Percentiles rank a stretch among this genome's conserved stretches.
These are phyloP conservation scores for Helicostylum pulchrum DNA, from an alignment of 192 early-diverging fungal species.

Conservation along the genomic window DNA sequence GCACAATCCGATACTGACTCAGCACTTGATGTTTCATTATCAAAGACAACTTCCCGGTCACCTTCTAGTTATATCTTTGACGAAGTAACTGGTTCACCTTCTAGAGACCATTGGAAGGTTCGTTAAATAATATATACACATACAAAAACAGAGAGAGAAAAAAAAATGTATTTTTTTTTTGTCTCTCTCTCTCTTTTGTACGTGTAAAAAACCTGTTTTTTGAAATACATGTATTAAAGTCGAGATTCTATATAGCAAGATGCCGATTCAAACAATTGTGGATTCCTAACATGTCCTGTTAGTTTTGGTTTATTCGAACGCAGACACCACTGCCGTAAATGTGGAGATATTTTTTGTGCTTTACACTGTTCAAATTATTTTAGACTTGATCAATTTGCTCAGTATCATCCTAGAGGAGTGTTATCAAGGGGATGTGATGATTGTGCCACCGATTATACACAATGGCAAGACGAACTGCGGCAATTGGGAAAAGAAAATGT, in stretches of 20 bases:
- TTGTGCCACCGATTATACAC: conserved; percentile 24
- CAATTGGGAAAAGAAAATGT: conserved; percentile 1
- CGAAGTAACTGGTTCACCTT: conserved; percentile 14
- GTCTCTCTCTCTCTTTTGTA: too few species aligned
- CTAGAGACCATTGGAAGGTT: conserved; percentile 28
- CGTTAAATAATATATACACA: not conserved
- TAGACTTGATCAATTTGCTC: conserved; percentile 29
- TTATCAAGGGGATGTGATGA: conserved; percentile 33
- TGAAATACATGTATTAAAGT: not conserved
- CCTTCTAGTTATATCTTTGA: not conserved
- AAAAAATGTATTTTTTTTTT: not conserved
- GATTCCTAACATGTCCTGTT: conserved; percentile 16
- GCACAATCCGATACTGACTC: conserved; percentile 11
- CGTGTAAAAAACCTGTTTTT: too few species aligned
- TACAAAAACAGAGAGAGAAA: too few species aligned
- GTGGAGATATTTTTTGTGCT: conserved; percentile 37
- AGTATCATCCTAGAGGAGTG: conserved; percentile 27
- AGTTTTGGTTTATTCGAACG: conserved; percentile 36
- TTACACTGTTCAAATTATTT: conserved; percentile 35
- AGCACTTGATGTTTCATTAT: conserved; percentile 14
- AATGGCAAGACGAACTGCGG: conserved; percentile 15
- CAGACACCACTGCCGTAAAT: conserved; percentile 36
- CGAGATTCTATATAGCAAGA: conserved; percentile 21
- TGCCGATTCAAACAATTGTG: conserved; percentile 24
- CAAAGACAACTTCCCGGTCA: not conserved